These are phyloP conservation scores for Fusarium piperis DNA, from an alignment of 2,329 filamentous ascomycete genomes.

Conservation along the genomic window DNA sequence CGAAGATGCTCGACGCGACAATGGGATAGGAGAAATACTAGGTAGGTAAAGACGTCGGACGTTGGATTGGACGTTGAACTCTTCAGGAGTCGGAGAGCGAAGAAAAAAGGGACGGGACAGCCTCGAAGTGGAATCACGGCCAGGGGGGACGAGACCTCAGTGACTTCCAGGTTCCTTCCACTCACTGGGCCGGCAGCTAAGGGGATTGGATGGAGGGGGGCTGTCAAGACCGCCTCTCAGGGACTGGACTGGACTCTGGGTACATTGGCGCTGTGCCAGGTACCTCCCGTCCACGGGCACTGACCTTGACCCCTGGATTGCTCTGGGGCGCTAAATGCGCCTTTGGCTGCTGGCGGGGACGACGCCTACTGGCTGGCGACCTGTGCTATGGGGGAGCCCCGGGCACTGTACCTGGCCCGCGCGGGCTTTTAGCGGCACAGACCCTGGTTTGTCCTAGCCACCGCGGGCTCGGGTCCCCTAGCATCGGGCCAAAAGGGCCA, in stretches of 20 bases:
- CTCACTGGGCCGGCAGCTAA: constrained; percentile 13
- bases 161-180: constrained; percentile 28
- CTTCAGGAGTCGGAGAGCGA: constrained; percentile 27
- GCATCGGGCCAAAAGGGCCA: constrained; percentile 21
- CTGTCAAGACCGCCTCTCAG: constrained; percentile 38
- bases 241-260: constrained; percentile 2
- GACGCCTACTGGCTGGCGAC: constrained; percentile 30
- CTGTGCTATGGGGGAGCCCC: constrained; percentile 11
- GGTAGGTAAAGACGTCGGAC: constrained; percentile 1
- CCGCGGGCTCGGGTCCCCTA: constrained; percentile 35
- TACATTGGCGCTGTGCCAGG: constrained; percentile 36
- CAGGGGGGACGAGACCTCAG: constrained; percentile 17
- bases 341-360: constrained; percentile 13
- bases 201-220: constrained; percentile 20
- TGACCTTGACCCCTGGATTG: constrained; percentile 32
- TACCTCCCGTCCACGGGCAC: constrained; percentile 29
- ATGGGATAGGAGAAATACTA: constrained; percentile 15
- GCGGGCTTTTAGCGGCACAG: constrained; percentile 33
- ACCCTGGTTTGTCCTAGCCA: constrained; percentile 24
- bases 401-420: constrained; percentile 34
- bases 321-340: constrained; percentile 10
- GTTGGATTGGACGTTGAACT: constrained; percentile 24
- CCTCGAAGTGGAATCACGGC: constrained; percentile 28
- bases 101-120: constrained; percentile 28
- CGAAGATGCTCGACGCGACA: constrained; percentile 7